Base-by-base conservation (phyloP, 2,329 filamentous ascomycete genomes). In the Sarocladium kiliense region DNA sequence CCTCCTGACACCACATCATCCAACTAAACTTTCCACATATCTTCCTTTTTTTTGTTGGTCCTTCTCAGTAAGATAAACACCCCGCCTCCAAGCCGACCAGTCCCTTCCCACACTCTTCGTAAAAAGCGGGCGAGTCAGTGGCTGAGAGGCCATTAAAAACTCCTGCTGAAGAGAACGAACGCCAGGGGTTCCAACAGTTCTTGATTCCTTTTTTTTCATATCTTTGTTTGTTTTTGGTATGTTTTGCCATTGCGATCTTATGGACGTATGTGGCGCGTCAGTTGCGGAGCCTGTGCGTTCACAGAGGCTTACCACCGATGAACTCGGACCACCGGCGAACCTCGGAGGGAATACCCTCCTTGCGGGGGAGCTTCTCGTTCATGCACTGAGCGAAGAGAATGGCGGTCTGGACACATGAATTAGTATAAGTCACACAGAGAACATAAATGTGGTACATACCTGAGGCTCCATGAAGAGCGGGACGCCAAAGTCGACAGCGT, bases 381-480 rank as follows among this genome's bases (percentile, higher is more conserved):
- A 99, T 95, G 75, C 94, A 97, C 73, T 91, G 89, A 59, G 94
- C 91, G 67, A 97, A 97, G 64, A 97, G 88, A 61, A 94, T 86
- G 58, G 94, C 93, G 63, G 94, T 99, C 91, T 97, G 61, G 30
- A 32, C 27, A 32, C 19, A 0, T 42, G 7, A 11, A 60, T 76
- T 65, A 74, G 71, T 61, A 62, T 32, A 55, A 53, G 53, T 18
- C 18, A n/a, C 30, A 19, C 41, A 44, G 10, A 11, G 26, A 50
- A 16, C n/a, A 18, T 16, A 26, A 25, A 16, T 34, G 41, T 54
- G 55, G 61, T 71, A n/a, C 84, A 77, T 78, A 95, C 91, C 87
- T 94, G 93, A 55, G 92, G 91, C 78, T 97, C 93, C 92, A 97
- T 97, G 74, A 99, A 97, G 56, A 99, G 79, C 50, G 94, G 94